Conservation (phyloP, 2,329 filamentous ascomycete genomes). For the Pseudocercospora vitis region DNA sequence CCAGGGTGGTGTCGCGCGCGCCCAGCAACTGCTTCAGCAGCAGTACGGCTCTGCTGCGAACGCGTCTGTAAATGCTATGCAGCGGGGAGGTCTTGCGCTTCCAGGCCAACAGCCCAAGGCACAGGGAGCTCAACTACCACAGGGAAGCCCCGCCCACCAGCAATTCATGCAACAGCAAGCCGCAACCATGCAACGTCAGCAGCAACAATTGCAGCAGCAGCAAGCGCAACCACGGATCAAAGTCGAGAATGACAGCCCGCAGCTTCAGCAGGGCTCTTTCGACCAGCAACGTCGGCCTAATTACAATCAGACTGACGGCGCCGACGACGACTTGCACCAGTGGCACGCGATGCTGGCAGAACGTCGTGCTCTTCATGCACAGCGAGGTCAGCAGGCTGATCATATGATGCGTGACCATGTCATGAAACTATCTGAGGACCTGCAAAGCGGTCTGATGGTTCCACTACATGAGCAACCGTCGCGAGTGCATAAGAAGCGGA, state of each 20-base stretch:
- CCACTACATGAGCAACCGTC: conserved; percentile 59
- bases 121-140: conserved; percentile 40
- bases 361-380: conserved; percentile 54
- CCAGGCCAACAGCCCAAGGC: conserved; percentile 36
- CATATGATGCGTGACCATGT: conserved; percentile 68
- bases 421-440: conserved; percentile 62
- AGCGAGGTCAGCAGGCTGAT: conserved; percentile 61
- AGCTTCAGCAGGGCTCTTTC: conserved; percentile 28
- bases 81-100: conserved; percentile 38
- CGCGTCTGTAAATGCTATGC: conserved; percentile 64
- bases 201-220: conserved; percentile 38
- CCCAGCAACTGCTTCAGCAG: conserved; percentile 56
- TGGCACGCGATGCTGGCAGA: conserved; percentile 60
- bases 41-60: conserved; percentile 65
- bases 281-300: conserved; percentile 46
- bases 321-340: conserved; percentile 58
- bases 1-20: conserved; percentile 47
- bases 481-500: conserved; percentile 36
- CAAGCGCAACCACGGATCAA: conserved; percentile 40
- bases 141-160: conserved; percentile 42
- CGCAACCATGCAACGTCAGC: conserved; percentile 38
- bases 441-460: conserved; percentile 77
- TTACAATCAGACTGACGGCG: conserved; percentile 73
- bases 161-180: conserved; percentile 41
- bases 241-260: conserved; percentile 35